Evolutionary conservation across 306 rosid species (phyloP), one percentile per base, ranked within the genome.

Genomic region (Aeschynomene evenia): DNA sequence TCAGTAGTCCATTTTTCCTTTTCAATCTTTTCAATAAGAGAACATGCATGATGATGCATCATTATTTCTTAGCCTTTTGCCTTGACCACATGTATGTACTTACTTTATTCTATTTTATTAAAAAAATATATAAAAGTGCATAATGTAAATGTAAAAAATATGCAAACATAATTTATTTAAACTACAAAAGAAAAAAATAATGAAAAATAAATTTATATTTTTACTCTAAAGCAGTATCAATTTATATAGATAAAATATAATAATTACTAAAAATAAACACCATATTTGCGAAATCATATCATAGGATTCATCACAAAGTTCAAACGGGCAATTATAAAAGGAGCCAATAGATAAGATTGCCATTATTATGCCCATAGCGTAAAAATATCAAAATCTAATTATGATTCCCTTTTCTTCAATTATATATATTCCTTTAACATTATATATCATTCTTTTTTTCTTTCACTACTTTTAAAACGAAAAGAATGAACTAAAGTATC

Each of bases 401-500:
- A 65, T 71, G 67, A 28, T n/a, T 6, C 11, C 24, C 65, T 70
- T 72, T 66, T 39, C 37, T 40, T 14, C n/a, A n/a, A n/a, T n/a
- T n/a, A n/a, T n/a, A n/a, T n/a, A n/a, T n/a, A n/a, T n/a, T n/a
- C n/a, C 49, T 6, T 57, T 39, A 19, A 14, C 24, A n/a, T 62
- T 13, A 8, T 28, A 7, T 77, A n/a, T 18, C 14, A 28, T 29
- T 33, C 61, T 65, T 31, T 55, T 48, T 14, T 34, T 56, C 73
- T 54, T 65, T 65, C 73, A 21, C 68, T 42, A 7, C 60, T 65
- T 66, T 66, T 20, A 0, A 45, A 28, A 45, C 51, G 2, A 8
- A 26, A 73, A 9, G 5, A 54, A 40, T 42, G 9, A 20, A 18
- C 49, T 40, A 63, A 8, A 54, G 39, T 34, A 37, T 36, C 49